phyloP scores from a whole-genome alignment of 2,329 filamentous ascomycete genomes.

The Colletotrichum horii region DNA sequence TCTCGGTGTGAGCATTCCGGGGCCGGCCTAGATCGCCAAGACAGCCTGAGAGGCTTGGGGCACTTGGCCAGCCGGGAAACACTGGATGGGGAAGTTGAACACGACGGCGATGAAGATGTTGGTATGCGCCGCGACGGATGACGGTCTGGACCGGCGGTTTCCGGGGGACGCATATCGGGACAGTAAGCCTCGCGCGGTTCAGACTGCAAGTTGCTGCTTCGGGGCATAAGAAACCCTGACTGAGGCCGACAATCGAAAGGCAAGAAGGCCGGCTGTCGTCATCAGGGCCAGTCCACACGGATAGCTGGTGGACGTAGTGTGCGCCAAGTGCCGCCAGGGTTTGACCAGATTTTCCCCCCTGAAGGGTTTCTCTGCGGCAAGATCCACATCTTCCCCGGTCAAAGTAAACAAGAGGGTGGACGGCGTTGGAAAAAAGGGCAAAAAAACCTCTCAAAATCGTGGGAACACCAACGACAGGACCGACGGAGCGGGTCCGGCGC shows the following conservation, averaged over 20 bases:
- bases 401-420: neutral
- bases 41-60: neutral
- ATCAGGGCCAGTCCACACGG: neutral
- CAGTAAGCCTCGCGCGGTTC: neutral
- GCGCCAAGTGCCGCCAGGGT: neutral
- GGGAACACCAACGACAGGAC: neutral
- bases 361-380: neutral
- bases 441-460: conserved; percentile 3
- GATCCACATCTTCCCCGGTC: neutral
- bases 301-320: neutral
- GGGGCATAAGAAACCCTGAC: neutral
- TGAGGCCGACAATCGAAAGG: neutral
- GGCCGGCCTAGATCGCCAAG: neutral
- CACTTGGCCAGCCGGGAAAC: neutral
- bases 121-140: neutral
- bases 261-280: neutral
- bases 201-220: neutral
- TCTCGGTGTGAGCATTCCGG: neutral
- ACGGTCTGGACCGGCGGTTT: neutral
- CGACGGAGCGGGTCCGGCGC: conserved; percentile 17
- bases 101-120: neutral
- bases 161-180: neutral
- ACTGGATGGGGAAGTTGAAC: neutral
- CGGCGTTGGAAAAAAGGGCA: neutral
- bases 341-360: neutral